These are phyloP conservation scores for Sporothrix variecibatus DNA, from an alignment of 2,329 filamentous ascomycete species.

Conservation along the genomic window DNA sequence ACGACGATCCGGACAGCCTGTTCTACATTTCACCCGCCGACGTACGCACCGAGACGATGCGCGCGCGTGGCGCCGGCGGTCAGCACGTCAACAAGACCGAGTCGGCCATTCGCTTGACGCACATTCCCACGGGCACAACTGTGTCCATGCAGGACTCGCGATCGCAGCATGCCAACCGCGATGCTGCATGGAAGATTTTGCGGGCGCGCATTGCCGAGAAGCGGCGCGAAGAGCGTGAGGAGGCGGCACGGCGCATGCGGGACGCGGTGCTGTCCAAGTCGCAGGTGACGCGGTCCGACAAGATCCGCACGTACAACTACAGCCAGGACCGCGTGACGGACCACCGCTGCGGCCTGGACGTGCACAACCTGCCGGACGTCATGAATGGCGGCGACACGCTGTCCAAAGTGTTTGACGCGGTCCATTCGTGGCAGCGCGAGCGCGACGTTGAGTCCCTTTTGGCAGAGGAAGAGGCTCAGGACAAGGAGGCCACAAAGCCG, in stretches of 20 bases:
- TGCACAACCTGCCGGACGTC: slow-evolving; percentile 80
- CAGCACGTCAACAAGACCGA: slow-evolving; percentile 99
- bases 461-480: slow-evolving; percentile 58
- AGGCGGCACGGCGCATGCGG: slow-evolving; percentile 71
- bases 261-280: slow-evolving; percentile 77
- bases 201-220: slow-evolving; percentile 79
- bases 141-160: slow-evolving; percentile 92
- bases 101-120: slow-evolving; percentile 89
- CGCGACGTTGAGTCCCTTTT: slow-evolving; percentile 73
- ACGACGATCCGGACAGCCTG: slow-evolving; percentile 83
- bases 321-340: slow-evolving; percentile 79
- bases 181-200: slow-evolving; percentile 82
- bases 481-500: slow-evolving; percentile 25
- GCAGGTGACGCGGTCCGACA: slow-evolving; percentile 86
- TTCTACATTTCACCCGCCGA: slow-evolving; percentile 88
- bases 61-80: slow-evolving; percentile 86
- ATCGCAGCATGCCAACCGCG: slow-evolving; percentile 86
- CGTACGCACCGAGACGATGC: slow-evolving; percentile 84
- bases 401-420: slow-evolving; percentile 75
- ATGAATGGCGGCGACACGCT: slow-evolving; percentile 71
- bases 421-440: slow-evolving; percentile 72
- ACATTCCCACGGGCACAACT: slow-evolving; percentile 80
- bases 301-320: slow-evolving; percentile 90
- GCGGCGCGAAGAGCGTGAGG: slow-evolving; percentile 79
- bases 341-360: slow-evolving; percentile 77